Evolutionary conservation across 1,139 yeast genomes (phyloP), one percentile per base, ranked within the genome.

Genomic region (Suhomyces maxii): DNA sequence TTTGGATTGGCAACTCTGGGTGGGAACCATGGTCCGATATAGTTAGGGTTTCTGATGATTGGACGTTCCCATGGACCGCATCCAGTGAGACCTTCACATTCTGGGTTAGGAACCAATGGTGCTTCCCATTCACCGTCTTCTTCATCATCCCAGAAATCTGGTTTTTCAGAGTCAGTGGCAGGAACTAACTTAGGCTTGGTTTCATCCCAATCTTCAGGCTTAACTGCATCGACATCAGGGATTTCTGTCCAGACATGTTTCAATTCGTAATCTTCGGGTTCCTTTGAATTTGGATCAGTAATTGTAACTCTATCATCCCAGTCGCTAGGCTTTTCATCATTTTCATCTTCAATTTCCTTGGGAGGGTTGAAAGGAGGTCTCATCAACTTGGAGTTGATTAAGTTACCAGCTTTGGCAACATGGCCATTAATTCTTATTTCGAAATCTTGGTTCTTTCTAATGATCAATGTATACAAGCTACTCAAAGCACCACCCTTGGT

Each of bases 201-300:
- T 55, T 86, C 96, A 57, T 83, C 81, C 97, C 97, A 90, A 49
- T 79, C 84, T 7, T 69, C 84, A 3, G 97, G 97, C 64, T 79
- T 86, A 9, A 47, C 59, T 3, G 84, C 86, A 4, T 72, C 65
- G 13, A 89, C 85, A 63, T 90, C 95, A 6, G 80, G 72, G 47
- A 90, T 84, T 56, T 67, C 64, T 50, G 69, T 64, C 32, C 84
- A 82, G 12, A 79, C 87, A 53, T 73, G 74, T 34, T 53, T 61
- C 60, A 82, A 88, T 57, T 89, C 95, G 85, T 95, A 90, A 61
- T 86, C 93, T 2, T 69, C 86, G 3, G 97, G 97, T 64, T 88
- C 87, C 33, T 56, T 66, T 25, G 79, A 69, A 5, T 70, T 71
- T 14, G 90, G 89, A 64, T 90, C 97, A 25, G 82, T 79, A 47